phyloP scores from a whole-genome alignment of 2,329 filamentous ascomycete species.

The Dichotomopilus funicola region DNA sequence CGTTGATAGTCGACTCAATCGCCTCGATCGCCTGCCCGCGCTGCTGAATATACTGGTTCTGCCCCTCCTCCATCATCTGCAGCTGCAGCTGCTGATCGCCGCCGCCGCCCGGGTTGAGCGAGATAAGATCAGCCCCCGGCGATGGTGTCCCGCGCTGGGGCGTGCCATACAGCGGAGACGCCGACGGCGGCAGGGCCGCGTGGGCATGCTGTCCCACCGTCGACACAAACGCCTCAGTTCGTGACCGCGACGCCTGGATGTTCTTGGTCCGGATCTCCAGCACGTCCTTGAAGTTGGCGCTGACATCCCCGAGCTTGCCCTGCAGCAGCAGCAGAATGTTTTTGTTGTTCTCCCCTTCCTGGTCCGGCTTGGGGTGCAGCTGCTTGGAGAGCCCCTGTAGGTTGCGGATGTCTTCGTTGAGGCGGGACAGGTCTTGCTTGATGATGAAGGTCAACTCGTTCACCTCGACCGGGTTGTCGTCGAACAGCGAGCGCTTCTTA shows the following conservation, averaged over 20 bases:
- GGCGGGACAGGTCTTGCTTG: conserved; percentile 83
- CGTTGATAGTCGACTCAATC: conserved; percentile 90
- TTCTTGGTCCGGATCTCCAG: conserved; percentile 95
- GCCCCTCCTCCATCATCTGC: conserved; percentile 86
- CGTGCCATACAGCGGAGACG: conserved; percentile 80
- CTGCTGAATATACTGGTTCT: conserved; percentile 87
- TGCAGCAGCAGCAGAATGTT: conserved; percentile 91
- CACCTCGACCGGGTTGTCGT: conserved; percentile 93
- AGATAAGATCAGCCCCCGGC: conserved; percentile 68
- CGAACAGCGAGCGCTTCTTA: conserved; percentile 94
- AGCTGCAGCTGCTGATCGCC: conserved; percentile 67
- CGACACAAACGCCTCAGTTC: conserved; percentile 95
- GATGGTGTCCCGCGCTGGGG: conserved; percentile 61
- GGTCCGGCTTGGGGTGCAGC: conserved; percentile 65
- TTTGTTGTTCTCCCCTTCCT: conserved; percentile 96
- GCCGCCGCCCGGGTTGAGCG: conserved; percentile 62
- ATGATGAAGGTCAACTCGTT: conserved; percentile 94
- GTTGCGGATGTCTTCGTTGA: conserved; percentile 79
- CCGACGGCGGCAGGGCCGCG: conserved; percentile 62
- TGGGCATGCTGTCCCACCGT: conserved; percentile 75
- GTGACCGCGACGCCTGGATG: conserved; percentile 84
- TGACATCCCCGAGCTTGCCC: conserved; percentile 85
- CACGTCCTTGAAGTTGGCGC: conserved; percentile 94
- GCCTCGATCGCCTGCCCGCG: conserved; percentile 93
- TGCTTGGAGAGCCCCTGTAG: conserved; percentile 73